Conservation (phyloP, 1,284 basidiomycete species). For the Ceratobasidium sp. region DNA sequence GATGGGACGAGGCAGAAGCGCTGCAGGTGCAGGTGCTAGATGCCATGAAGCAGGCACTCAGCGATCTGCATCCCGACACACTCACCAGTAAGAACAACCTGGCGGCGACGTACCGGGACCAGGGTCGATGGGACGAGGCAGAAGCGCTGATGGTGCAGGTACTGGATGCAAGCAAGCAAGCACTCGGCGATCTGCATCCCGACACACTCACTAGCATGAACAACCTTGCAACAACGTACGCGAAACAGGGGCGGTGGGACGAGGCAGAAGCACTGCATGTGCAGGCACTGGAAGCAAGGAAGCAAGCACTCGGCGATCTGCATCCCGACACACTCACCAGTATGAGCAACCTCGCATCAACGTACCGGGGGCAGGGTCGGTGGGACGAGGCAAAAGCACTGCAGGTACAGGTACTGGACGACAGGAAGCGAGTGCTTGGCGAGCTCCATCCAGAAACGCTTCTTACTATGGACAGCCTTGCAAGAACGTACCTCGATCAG, state of each 20-base stretch:
- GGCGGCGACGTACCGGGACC: too few species aligned
- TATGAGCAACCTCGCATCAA: too few species aligned
- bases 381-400: conserved; percentile 4
- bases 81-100: too few species aligned
- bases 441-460: conserved; percentile 24
- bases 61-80: too few species aligned
- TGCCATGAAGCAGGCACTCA: too few species aligned
- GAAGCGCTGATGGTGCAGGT: background rate
- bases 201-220: background rate
- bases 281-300: too few species aligned
- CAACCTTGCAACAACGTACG: background rate
- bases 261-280: too few species aligned
- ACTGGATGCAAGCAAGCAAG: background rate
- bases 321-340: too few species aligned
- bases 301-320: too few species aligned
- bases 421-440: conserved; percentile 12
- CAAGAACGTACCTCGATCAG: background rate
- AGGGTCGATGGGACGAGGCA: background rate
- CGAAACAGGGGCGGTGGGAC: too few species aligned
- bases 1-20: too few species aligned
- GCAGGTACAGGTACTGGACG: background rate
- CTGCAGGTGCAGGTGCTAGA: too few species aligned
- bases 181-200: conserved; percentile 13
- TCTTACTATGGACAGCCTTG: conserved; percentile 8
- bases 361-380: conserved; percentile 6